phyloP scores from a whole-genome alignment of 78 protist species.

The Dictyostelium intermedium region DNA sequence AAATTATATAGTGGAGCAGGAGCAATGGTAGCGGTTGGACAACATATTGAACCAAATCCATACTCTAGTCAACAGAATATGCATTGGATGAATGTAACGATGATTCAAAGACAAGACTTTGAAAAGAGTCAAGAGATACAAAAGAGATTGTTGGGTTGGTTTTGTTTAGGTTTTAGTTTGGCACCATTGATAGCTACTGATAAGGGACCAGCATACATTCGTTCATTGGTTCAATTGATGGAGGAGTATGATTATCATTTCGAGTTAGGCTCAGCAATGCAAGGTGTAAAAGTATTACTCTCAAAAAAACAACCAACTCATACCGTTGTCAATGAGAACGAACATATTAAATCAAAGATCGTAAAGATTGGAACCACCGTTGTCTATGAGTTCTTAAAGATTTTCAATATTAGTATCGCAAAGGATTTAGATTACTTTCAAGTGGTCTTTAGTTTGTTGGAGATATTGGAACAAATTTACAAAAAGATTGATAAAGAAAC shows the following conservation, averaged over 20 bases:
- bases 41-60: background rate
- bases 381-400: slow-evolving; percentile 58
- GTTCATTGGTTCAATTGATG: slow-evolving; percentile 64
- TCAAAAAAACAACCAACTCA: slow-evolving; percentile 56
- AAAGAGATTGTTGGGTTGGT: slow-evolving; percentile 61
- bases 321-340: slow-evolving; percentile 60
- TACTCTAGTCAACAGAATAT: slow-evolving; percentile 5
- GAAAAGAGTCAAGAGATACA: slow-evolving; percentile 51
- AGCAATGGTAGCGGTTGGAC: background rate
- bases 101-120: slow-evolving; percentile 44
- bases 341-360: slow-evolving; percentile 73
- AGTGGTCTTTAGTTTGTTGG: slow-evolving; percentile 51
- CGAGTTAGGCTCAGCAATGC: slow-evolving; percentile 60
- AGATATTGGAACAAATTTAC: slow-evolving; percentile 61
- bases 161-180: slow-evolving; percentile 70
- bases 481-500: slow-evolving; percentile 69
- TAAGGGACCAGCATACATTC: slow-evolving; percentile 64
- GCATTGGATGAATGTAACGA: slow-evolving; percentile 73
- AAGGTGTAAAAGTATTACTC: slow-evolving; percentile 60
- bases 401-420: slow-evolving; percentile 65
- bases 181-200: slow-evolving; percentile 60
- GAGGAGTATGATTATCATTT: slow-evolving; percentile 76
- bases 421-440: slow-evolving; percentile 73
- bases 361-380: slow-evolving; percentile 72
- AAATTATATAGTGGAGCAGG: background rate